Percentiles rank a stretch among this genome's conserved stretches.
Conservation (phyloP, 2,329 filamentous ascomycete species). For the Nothophaeocryptopus gaeumannii region DNA sequence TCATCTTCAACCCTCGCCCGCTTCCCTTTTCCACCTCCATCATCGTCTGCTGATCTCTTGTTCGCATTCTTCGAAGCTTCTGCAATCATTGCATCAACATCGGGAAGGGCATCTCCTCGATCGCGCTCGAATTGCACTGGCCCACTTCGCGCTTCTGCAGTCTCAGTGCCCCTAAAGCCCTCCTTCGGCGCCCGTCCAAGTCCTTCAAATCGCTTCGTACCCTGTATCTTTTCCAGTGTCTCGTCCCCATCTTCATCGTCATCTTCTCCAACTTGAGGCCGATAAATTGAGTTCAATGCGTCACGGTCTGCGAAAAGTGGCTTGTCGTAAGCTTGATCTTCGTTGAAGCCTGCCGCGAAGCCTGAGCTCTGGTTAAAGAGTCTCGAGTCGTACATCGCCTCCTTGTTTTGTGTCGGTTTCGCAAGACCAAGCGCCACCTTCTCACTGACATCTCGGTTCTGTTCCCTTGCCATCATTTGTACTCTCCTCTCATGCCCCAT, state of each 20-base stretch:
- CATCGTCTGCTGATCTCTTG: constrained; percentile 74
- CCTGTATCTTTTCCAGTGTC: constrained; percentile 82
- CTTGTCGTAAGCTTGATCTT: constrained; percentile 97
- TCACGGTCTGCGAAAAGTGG: constrained; percentile 94
- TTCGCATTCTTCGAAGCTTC: constrained; percentile 67
- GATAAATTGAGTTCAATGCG: constrained; percentile 90
- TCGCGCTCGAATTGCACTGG: constrained; percentile 98
- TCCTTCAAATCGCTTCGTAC: constrained; percentile 80
- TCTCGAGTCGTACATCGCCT: constrained; percentile 95
- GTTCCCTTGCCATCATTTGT: constrained; percentile 89
- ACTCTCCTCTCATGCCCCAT: constrained; percentile 93
- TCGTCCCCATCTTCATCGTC: constrained; percentile 76
- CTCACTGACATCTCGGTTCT: constrained; percentile 94
- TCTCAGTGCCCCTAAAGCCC: constrained; percentile 82
- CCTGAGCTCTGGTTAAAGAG: constrained; percentile 93
- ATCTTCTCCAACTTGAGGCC: constrained; percentile 68
- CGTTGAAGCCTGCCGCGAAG: constrained; percentile 86
- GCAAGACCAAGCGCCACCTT: constrained; percentile 93
- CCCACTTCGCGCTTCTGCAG: constrained; percentile 81
- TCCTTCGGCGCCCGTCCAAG: constrained; percentile 72
- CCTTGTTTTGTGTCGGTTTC: constrained; percentile 86
- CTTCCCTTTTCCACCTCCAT: constrained; percentile 59
- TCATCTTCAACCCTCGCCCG: constrained; percentile 76
- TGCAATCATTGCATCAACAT: constrained; percentile 88
- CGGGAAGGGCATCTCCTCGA: constrained; percentile 72